A percentile compares a stretch with the other conserved stretches of the same genome.
phyloP scores from a whole-genome alignment of 2,329 filamentous ascomycete species.

The Apiospora saccharicola region DNA sequence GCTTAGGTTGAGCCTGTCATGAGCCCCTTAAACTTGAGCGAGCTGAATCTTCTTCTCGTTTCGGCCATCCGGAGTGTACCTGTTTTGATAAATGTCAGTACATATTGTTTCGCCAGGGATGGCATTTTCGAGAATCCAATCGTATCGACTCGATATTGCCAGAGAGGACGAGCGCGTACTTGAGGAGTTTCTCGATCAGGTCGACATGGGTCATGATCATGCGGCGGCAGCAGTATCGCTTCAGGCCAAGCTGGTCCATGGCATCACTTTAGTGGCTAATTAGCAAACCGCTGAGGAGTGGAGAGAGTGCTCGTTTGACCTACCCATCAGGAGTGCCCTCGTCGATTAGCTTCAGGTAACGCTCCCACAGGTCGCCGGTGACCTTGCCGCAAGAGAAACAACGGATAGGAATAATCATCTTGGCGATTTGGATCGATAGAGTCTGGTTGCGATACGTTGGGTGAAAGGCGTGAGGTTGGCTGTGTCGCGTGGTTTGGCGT shows the following conservation, averaged over 20 bases:
- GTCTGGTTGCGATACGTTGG: background rate
- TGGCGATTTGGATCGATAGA: constrained; percentile 43
- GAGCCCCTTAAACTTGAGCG: constrained; percentile 34
- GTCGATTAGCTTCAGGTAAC: constrained; percentile 88
- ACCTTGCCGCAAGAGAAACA: constrained; percentile 99
- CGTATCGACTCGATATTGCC: background rate
- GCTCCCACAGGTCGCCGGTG: constrained; percentile 96
- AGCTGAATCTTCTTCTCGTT: constrained; percentile 67
- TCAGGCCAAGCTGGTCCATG: constrained; percentile 92
- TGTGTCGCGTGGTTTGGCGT: background rate
- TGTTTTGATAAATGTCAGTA: constrained; percentile 40
- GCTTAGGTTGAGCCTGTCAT: constrained; percentile 7
- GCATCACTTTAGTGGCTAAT: constrained; percentile 72
- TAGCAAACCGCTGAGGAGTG: background rate
- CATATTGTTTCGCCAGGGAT: background rate
- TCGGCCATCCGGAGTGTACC: constrained; percentile 69
- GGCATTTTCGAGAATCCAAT: background rate
- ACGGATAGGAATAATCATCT: constrained; percentile 97
- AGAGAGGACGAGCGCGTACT: constrained; percentile 61
- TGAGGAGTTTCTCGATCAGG: constrained; percentile 96
- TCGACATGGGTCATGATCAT: constrained; percentile 99
- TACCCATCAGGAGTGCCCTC: constrained; percentile 79
- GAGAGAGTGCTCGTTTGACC: constrained; percentile 40
- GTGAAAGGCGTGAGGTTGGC: constrained; percentile 5
- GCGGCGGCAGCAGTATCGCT: constrained; percentile 96